phyloP scores from a whole-genome alignment of 441 rosid genomes.

The Macaranga tanarius region DNA sequence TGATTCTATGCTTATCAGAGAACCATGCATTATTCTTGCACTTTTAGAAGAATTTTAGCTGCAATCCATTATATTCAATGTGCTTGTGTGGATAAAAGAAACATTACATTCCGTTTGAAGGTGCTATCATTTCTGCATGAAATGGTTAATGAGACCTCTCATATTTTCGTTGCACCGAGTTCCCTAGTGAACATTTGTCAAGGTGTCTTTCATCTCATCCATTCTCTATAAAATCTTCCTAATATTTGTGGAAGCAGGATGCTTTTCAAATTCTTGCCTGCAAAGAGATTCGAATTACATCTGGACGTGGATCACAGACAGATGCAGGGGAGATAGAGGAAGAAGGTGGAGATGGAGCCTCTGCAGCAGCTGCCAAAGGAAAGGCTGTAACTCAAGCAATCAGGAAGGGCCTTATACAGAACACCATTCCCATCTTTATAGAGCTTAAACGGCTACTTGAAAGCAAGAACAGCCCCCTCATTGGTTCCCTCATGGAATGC shows the following conservation, averaged over 20 bases:
- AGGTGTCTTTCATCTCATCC: not conserved
- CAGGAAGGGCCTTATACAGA: conserved; percentile 80
- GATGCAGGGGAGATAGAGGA: conserved; percentile 70
- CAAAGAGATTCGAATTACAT: conserved; percentile 77
- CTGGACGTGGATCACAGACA: conserved; percentile 51
- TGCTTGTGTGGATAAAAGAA: not conserved
- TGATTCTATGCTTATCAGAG: not conserved
- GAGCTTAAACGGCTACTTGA: conserved; percentile 88
- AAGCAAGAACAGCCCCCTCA: conserved; percentile 90
- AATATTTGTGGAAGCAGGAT: conserved; percentile 53
- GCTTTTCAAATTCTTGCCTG: conserved; percentile 79
- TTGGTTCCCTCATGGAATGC: conserved; percentile 96
- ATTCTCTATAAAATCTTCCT: not conserved
- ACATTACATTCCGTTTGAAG: not conserved
- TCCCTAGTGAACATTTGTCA: not conserved
- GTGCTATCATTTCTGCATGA: not conserved
- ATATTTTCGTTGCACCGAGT: not conserved
- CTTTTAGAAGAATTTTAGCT: not conserved
- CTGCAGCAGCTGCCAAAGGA: conserved; percentile 65
- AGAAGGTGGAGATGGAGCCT: conserved; percentile 48
- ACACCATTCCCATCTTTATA: conserved; percentile 93
- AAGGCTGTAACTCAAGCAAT: conserved; percentile 89
- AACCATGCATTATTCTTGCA: not conserved
- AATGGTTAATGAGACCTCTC: not conserved
- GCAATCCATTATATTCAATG: not conserved